These are phyloP conservation scores for Rhodotorula sp. DNA, from an alignment of 1,284 basidiomycete species.

Conservation along the genomic window DNA sequence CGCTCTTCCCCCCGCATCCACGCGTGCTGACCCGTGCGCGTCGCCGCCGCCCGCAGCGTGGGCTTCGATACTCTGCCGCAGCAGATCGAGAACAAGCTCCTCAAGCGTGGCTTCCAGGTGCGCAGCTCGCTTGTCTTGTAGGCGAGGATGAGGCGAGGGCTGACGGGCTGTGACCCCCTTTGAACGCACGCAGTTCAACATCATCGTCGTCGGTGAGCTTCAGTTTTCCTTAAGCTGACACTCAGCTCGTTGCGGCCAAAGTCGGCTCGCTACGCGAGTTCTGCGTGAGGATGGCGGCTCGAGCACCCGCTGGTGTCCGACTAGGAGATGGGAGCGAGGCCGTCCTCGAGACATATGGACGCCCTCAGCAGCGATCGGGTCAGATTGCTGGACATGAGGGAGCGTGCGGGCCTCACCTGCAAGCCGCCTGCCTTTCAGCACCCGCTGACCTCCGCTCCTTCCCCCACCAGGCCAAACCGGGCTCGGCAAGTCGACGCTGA, in stretches of 20 bases:
- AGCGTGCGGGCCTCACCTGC: too few relatives aligned
- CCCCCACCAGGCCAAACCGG: slow-evolving; percentile 80
- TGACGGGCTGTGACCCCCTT: not conserved
- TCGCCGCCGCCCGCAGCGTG: slow-evolving; percentile 21
- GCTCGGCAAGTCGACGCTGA: slow-evolving; percentile 95
- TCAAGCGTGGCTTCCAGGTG: slow-evolving; percentile 73
- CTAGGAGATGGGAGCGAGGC: too few relatives aligned
- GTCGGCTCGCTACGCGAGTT: too few relatives aligned
- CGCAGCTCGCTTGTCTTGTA: not conserved
- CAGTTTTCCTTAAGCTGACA: not conserved
- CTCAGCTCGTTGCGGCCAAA: not conserved
- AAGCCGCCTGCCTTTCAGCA: too few relatives aligned
- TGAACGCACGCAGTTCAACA: slow-evolving; percentile 94
- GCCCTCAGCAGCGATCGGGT: too few relatives aligned
- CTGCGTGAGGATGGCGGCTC: too few relatives aligned
- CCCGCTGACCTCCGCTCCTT: slow-evolving; percentile 31
- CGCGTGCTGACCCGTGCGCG: not conserved
- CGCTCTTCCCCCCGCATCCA: not conserved
- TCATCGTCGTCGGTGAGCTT: slow-evolving; percentile 79
- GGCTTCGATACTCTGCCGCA: slow-evolving; percentile 63
- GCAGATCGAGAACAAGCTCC: slow-evolving; percentile 98
- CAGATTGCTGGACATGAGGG: too few relatives aligned
- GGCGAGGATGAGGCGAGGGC: not conserved
- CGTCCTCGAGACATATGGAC: too few relatives aligned
- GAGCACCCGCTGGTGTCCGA: too few relatives aligned